Base-by-base conservation (phyloP, 345 rosid species). In the Trapa bicornis region DNA sequence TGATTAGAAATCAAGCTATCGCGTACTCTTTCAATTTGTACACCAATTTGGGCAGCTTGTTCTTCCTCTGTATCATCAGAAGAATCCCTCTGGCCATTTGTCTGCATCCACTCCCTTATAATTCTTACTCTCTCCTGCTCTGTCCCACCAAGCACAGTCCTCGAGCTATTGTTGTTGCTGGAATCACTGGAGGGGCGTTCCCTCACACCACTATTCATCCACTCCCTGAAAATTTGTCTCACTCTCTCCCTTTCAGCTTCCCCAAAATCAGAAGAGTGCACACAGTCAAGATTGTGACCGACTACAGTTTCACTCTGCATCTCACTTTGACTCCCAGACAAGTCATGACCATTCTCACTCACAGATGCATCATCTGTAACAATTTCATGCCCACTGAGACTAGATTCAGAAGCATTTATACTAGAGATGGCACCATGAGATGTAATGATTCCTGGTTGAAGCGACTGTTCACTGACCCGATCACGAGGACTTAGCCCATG, bases 81-180 rank as follows among this genome's bases (percentile, higher is more conserved):
- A 79, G 81, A 78, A 83, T 79, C 85, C 74, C 90, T 82, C 72
- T 76, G 97, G 65, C 74, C 84, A 76, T 84, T 88, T 85, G 75
- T 81, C 74, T 90, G 97, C 63, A 85, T 92, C 87, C 85, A 82
- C 81, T 88, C 94, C 82, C 98, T 84, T 76, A 87, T 83, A 61
- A 81, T 73, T 79, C 98, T 85, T 65, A 90, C 97, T 72, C 98
- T 88, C 82, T 82, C 96, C 80, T 90, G 98, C 74, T 93, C 98
- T 32, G 81, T 85, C 80, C 90, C 96, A 42, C 94, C 97, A 61
- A 90, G 89, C 94, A 85, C 92, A 12, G 80, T 82, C 70, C 87
- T 83, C 50, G 94, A 65, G 71, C 77, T 69, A 70, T 79, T 80
- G 54, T 67, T 80, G 72, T 78, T 58, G 43, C 47, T 75, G 33